Evolutionary conservation across 345 rosid species (phyloP).

Genomic region (Barbarea vulgaris): DNA sequence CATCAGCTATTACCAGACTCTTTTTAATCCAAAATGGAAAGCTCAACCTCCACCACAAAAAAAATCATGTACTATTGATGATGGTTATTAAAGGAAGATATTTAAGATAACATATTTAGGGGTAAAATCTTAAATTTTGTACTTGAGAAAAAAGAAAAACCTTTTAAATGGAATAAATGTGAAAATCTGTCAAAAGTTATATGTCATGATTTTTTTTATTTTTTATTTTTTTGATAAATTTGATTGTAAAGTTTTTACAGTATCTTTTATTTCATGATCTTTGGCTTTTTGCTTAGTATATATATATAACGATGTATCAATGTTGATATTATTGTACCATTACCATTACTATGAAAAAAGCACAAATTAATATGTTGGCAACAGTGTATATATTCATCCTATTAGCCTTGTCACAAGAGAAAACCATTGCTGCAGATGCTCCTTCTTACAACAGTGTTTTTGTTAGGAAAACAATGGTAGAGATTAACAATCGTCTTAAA

Average conservation of each 20-base stretch:
- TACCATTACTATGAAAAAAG: neutral
- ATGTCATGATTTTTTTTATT: neutral
- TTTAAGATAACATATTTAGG: neutral
- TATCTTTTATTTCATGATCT: neutral
- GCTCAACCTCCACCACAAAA: neutral
- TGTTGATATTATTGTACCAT: neutral
- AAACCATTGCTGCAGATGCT: neutral
- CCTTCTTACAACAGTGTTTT: conserved; percentile 2
- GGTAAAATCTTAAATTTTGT: neutral
- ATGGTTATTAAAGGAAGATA: neutral
- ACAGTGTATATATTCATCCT: neutral
- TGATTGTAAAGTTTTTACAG: neutral
- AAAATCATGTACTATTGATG: neutral
- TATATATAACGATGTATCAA: neutral
- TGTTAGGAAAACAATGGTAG: conserved; percentile 3
- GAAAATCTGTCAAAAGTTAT: neutral
- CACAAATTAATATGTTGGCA: neutral
- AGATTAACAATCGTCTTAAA: conserved; percentile 28
- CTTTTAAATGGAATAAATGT: neutral
- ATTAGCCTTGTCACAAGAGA: neutral
- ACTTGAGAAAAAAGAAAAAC: too few species aligned
- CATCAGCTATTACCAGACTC: neutral
- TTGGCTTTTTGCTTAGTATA: neutral
- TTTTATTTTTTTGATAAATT: too few species aligned
- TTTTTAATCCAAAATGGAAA: neutral